Base-by-base conservation (phyloP, 2,329 filamentous ascomycete genomes). In the Colletotrichum acutatum region DNA sequence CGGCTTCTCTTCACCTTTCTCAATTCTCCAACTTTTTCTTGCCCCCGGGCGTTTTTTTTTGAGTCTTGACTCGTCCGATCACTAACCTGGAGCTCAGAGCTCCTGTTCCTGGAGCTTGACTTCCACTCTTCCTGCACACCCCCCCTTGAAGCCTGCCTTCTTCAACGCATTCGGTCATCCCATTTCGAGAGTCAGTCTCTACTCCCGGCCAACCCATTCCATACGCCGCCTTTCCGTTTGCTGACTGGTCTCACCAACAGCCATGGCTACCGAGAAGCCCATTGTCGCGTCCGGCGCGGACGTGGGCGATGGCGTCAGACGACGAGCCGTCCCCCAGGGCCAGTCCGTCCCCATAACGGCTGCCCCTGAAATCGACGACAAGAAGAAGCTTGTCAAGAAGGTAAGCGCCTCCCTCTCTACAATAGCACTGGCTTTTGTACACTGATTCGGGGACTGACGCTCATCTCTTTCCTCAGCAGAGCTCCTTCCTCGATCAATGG, bases 401-500 rank as follows among this genome's bases (percentile, higher is more conserved):
- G 90, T 91, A 76, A 71, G 81, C 57, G 57, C 62, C 62, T 71
- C 49, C 49, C 60, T 34, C 34, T 52, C 34, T 30, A 5, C 1
- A 54, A 28, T 32, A 14, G 28, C 7, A 26, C 53, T n/a, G 12
- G 57, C 58, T 66, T 28, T 57, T 28, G 32, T 49, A 12, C 22
- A 26, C 22, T 24, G 32, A 3, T 19, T 16, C 53, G 19, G 75
- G 7, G 75, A 74, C 79, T 80, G 64, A 83, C 74, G 49, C 28
- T 49, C 42, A 3, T 16, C 56, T 30, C 64, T 64, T 1, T 42
- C 28, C 70, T 28, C 34, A 89, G 83, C 82, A 87, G 76, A 86
- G 89, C 76, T 90, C 89, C 28, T 81, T 93, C 75, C 83, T 94
- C 76, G 86, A 88, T 78, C 85, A 91, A 83, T 90, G 90, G 88